Base-by-base conservation (phyloP, 495 filamentous ascomycete species). In the Physcia stellaris region DNA sequence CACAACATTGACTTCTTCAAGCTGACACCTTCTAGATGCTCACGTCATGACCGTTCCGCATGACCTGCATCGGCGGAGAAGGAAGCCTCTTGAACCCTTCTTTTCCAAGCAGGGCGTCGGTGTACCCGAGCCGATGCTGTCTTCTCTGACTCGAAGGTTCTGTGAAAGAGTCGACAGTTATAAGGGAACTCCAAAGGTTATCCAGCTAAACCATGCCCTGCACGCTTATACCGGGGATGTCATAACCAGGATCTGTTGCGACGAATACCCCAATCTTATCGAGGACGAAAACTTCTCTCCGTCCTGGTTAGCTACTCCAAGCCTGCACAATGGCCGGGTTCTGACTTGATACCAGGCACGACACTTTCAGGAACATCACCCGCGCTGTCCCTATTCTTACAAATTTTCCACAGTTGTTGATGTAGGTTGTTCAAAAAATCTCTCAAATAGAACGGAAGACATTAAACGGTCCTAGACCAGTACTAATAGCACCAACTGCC, bases 241-340 rank as follows among this genome's bases (percentile, higher is more conserved):
- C 22, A 49, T 57, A 1, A 17, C 19, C 16, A 30, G 37, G 12
- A 31, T 55, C 4, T 50, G 51, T 13, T 23, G 35, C 9, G 49
- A 53, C 11, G 28, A 37, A 1, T 20, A 27, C 13, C 17, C 24
- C 12, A 29, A 40, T 21, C 35, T 52, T 21, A 6, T 54, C 0
- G 50, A 48, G 12, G 40, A 50, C 11, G 23, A 22, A 1, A 28
- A 45, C 0, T 53, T 50, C 24, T 12, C 43, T 24, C 30, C 43
- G 1, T 6, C 20, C 1, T 53, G 50, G 50, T 53, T 36, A 12
- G 42, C 2, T 39, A 28, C 26, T 4, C 6, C 24, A 15, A 15
- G 12, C 10, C 9, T 21, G 21, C 4, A 28, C 26, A 23, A 16
- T 10, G 18, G 2, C 19, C 2, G 11, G 39, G 42, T 35, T 39